phyloP scores from a whole-genome alignment of 2,329 filamentous ascomycete species.

The Coleophoma cylindrospora region DNA sequence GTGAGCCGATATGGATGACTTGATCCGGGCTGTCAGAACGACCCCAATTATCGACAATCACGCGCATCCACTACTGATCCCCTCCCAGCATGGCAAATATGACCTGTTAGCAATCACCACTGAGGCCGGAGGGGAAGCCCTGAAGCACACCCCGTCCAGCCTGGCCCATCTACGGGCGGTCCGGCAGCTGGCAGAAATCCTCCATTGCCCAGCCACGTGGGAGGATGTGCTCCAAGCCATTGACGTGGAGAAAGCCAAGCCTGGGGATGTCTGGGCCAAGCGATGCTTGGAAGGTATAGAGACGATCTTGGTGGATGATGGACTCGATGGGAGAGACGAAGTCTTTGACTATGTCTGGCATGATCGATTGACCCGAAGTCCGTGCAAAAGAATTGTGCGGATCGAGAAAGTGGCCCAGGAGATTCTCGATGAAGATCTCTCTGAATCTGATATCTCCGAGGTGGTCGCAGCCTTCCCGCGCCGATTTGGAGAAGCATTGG shows the following conservation, averaged over 20 bases:
- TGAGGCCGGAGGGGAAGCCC: constrained; percentile 66
- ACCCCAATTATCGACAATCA: constrained; percentile 71
- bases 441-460: constrained; percentile 27
- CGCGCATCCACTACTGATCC: constrained; percentile 62
- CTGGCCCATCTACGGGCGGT: constrained; percentile 67
- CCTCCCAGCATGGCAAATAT: constrained; percentile 39
- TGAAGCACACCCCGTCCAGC: constrained; percentile 55
- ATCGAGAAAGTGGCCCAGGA: constrained; percentile 69
- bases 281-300: constrained; percentile 69
- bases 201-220: constrained; percentile 62
- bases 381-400: constrained; percentile 69
- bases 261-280: constrained; percentile 48
- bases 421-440: constrained; percentile 44
- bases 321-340: constrained; percentile 50
- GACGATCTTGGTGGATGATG: constrained; percentile 74
- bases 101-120: constrained; percentile 58
- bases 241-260: constrained; percentile 16
- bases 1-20: constrained; percentile 16
- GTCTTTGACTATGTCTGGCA: constrained; percentile 61
- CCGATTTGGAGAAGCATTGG: constrained; percentile 42
- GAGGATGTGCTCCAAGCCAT: constrained; percentile 34
- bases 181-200: constrained; percentile 60
- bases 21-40: constrained; percentile 35
- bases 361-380: constrained; percentile 56
- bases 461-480: constrained; percentile 32